Conservation (phyloP, 495 filamentous ascomycete species). For the Lepidopterella palustris region DNA sequence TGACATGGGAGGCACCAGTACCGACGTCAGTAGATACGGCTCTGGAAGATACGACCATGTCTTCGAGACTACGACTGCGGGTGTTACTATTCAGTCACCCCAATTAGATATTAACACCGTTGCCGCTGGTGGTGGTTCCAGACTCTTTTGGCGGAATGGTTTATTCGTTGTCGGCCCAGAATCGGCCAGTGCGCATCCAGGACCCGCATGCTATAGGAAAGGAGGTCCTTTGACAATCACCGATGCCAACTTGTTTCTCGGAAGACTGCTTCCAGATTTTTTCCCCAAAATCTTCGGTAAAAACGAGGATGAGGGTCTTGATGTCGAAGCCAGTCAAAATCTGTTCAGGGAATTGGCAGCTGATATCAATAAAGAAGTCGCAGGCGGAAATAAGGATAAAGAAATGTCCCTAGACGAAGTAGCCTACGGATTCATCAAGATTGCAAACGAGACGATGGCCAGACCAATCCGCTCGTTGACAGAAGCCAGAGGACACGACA, state of each 20-base stretch:
- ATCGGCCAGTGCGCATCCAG: slow-evolving; percentile 86
- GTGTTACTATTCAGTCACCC: slow-evolving; percentile 89
- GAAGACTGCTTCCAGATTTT: slow-evolving; percentile 82
- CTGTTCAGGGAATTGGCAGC: slow-evolving; percentile 72
- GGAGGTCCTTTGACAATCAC: slow-evolving; percentile 89
- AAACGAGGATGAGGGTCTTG: slow-evolving; percentile 81
- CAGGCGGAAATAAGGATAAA: slow-evolving; percentile 48
- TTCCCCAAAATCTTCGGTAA: slow-evolving; percentile 97
- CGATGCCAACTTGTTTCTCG: slow-evolving; percentile 87
- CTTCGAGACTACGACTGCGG: slow-evolving; percentile 94
- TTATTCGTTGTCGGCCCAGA: slow-evolving; percentile 96
- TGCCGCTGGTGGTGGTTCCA: slow-evolving; percentile 85
- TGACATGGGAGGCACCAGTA: slow-evolving; percentile 94
- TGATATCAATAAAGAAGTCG: slow-evolving; percentile 63
- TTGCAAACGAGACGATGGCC: slow-evolving; percentile 95
- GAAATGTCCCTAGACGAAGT: slow-evolving; percentile 81
- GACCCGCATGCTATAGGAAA: slow-evolving; percentile 91
- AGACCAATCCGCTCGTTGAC: slow-evolving; percentile 87
- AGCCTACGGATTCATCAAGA: slow-evolving; percentile 82
- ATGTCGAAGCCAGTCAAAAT: slow-evolving; percentile 67
- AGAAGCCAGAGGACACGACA: slow-evolving; percentile 89
- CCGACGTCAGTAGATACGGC: slow-evolving; percentile 89
- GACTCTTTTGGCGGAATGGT: slow-evolving; percentile 84
- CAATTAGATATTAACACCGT: slow-evolving; percentile 98
- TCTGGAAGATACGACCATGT: slow-evolving; percentile 89